Conservation (phyloP, 106 monocot genomes). For the Vanilla planifolia region DNA sequence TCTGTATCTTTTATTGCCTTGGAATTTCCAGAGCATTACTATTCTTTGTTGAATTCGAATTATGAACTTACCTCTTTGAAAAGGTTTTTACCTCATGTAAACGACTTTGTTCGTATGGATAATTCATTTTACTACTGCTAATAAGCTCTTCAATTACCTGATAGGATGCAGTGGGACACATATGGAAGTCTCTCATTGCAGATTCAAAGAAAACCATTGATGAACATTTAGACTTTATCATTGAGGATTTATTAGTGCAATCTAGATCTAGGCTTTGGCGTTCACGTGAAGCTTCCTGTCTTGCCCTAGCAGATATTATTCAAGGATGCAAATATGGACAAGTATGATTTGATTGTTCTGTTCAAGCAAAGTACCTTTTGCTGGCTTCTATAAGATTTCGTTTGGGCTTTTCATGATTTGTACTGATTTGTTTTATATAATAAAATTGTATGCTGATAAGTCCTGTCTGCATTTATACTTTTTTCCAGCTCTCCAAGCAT, state of each 20-base stretch:
- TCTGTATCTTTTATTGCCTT: too few species aligned
- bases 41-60: too few species aligned
- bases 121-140: too few species aligned
- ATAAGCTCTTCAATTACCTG: slow-evolving; percentile 1
- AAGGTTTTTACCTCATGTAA: too few species aligned
- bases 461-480: neutral
- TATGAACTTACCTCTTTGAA: too few species aligned
- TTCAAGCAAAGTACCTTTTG: too few species aligned
- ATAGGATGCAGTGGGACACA: slow-evolving; percentile 96
- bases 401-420: neutral
- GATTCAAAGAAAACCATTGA: slow-evolving; percentile 93
- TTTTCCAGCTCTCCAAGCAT: slow-evolving; percentile 67
- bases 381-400: too few species aligned
- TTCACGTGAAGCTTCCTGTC: slow-evolving; percentile 95
- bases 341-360: slow-evolving; percentile 33
- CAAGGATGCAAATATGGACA: slow-evolving; percentile 89
- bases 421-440: neutral
- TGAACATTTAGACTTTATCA: slow-evolving; percentile 75
- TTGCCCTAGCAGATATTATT: slow-evolving; percentile 93
- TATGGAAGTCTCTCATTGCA: slow-evolving; percentile 91
- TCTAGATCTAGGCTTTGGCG: slow-evolving; percentile 99
- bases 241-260: slow-evolving; percentile 85
- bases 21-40: too few species aligned
- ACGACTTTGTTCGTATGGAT: too few species aligned
- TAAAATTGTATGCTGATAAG: too few species aligned